Evolutionary conservation across 768 basidiomycete species (phyloP).

Genomic region (Pleurotus ostreatus): DNA sequence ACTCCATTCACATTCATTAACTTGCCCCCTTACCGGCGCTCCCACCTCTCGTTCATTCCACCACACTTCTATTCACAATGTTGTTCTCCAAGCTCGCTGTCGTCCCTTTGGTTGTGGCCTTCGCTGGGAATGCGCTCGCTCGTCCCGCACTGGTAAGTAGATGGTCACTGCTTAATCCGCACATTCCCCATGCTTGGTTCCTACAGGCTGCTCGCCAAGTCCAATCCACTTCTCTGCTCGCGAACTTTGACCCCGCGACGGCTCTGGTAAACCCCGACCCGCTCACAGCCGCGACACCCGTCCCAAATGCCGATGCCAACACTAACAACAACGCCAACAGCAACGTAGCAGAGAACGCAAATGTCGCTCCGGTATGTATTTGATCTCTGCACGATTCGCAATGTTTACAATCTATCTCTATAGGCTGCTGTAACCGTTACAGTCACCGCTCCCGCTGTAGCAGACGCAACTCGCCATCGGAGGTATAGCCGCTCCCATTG

Average conservation of each 20-base stretch:
- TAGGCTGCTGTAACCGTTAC: not conserved
- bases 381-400: too few relatives aligned
- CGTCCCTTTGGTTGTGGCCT: not conserved
- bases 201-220: constrained; percentile 1
- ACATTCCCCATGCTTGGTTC: not conserved
- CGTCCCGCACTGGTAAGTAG: not conserved
- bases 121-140: not conserved
- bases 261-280: constrained; percentile 2
- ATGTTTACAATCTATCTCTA: not conserved
- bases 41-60: not conserved
- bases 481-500: not conserved
- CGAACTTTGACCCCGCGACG: constrained; percentile 3
- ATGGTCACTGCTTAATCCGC: not conserved
- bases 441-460: not conserved
- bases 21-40: not conserved
- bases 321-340: not conserved
- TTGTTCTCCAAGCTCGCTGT: constrained; percentile 5
- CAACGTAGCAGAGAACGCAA: not conserved
- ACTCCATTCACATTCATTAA: not conserved
- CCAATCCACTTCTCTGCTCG: not conserved
- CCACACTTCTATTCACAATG: not conserved
- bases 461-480: not conserved
- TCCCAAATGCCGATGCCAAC: not conserved
- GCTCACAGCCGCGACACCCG: constrained; percentile 1
- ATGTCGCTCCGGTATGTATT: not conserved